Evolutionary conservation across 768 basidiomycete species (phyloP).

Genomic region (Goffeauzyma gilvescens): DNA sequence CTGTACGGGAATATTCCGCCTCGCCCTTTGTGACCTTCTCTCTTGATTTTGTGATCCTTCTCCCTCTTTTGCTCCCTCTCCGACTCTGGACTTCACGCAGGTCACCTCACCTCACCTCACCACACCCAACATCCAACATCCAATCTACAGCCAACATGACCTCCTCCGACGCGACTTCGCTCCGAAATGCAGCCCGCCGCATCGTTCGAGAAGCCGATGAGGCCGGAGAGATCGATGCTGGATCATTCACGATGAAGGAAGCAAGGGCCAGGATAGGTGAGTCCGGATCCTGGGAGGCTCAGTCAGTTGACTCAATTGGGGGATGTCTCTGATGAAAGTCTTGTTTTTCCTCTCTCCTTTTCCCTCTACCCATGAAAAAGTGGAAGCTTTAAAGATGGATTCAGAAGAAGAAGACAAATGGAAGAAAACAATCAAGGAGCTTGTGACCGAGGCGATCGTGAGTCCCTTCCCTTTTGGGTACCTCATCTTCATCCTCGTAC

Average conservation of each 20-base stretch:
- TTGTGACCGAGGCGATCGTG: slow-evolving; percentile 1
- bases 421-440: slow-evolving; percentile 2
- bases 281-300: neutral
- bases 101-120: too few relatives aligned
- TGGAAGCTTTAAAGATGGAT: neutral
- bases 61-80: too few relatives aligned
- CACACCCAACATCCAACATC: too few relatives aligned
- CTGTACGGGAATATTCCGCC: too few relatives aligned
- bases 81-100: too few relatives aligned
- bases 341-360: neutral
- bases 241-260: neutral
- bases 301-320: neutral
- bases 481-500: neutral
- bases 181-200: too few relatives aligned
- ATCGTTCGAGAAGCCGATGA: neutral
- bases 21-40: too few relatives aligned
- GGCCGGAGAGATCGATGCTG: slow-evolving; percentile 4
- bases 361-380: neutral
- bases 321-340: neutral
- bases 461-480: neutral
- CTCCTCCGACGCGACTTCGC: too few relatives aligned
- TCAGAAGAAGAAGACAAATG: neutral
- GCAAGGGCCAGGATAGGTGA: neutral
- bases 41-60: too few relatives aligned
- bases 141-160: too few relatives aligned